These are phyloP conservation scores for Bertia moriformis DNA, from an alignment of 2,329 filamentous ascomycete genomes.

Conservation along the genomic window DNA sequence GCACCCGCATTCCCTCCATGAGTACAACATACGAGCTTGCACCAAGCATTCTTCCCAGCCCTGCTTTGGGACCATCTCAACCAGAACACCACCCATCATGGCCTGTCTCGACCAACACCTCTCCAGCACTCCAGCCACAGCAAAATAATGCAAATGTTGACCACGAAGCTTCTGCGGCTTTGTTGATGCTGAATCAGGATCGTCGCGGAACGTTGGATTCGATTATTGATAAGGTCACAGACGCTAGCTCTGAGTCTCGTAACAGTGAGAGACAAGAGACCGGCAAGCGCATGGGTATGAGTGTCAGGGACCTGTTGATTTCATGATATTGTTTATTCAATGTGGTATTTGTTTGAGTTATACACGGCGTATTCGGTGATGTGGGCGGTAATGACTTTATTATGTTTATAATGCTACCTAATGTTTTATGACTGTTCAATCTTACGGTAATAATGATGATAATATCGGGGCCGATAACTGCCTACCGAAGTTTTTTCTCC, in stretches of 20 bases:
- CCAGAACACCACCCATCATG: background rate
- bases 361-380: too few species aligned
- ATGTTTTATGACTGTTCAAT: too few species aligned
- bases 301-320: background rate
- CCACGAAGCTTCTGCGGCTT: background rate
- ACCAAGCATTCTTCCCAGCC: background rate
- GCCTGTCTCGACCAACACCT: background rate
- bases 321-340: too few species aligned
- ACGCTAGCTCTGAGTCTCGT: background rate
- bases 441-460: too few species aligned
- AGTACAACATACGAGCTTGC: background rate
- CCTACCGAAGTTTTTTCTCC: too few species aligned
- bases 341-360: too few species aligned
- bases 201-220: background rate
- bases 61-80: background rate
- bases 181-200: background rate
- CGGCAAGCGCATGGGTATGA: background rate
- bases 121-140: background rate
- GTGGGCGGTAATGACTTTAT: too few species aligned
- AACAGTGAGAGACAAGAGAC: background rate
- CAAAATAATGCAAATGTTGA: background rate
- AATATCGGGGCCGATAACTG: too few species aligned
- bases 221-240: background rate
- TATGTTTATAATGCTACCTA: too few species aligned
- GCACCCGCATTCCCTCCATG: background rate